Evolutionary conservation across 2,329 filamentous ascomycete genomes (phyloP), one percentile per base, ranked within the genome.

Genomic region (Aspergillus sp.): DNA sequence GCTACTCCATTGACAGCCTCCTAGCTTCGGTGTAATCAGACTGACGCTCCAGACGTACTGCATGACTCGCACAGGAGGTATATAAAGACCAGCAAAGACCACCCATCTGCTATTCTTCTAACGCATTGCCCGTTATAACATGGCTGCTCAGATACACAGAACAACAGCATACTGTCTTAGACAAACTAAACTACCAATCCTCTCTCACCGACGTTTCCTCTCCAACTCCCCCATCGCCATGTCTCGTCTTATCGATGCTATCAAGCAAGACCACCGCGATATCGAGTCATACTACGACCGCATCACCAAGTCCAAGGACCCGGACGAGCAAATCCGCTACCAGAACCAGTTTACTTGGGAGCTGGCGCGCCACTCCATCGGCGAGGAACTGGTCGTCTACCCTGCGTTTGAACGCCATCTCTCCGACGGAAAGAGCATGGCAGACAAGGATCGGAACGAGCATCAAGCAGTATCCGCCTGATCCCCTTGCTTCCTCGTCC

Each of bases 281-380:
- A 59, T 76, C 24, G 66, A 74, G 52, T 50, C 64, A 4, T 74
- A 70, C 58, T 76, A 77, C 59, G 61, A 72, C 14, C 69, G 72
- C 16, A 67, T 79, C 42, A 54, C 73, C 48, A 67, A 67, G 38
- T 63, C 72, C 2, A 64, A 57, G 11, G 68, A 77, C 51, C 54
- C 58, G 30, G 74, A 76, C 20, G 66, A 74, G 26, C 68, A 75
- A 50, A 65, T 65, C 11, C 71, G 72, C n/a, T 79, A 66, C 47
- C 72, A 76, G 54, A 80, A 80, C 55, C 73, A 75, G 42, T 78
- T 81, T 51, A 73, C 72, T 22, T 80, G 77, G 77, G 75, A 78
- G 51, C 64, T 80, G 1, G 74, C 77, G 43, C 74, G 77, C 3
- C 77, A 79, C 56, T 74, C 73, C 0, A 67, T 80, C 52, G 75